A percentile compares a stretch with the other conserved stretches of the same genome.
Conservation (phyloP, 495 filamentous ascomycete genomes). For the Xylaria sp. region DNA sequence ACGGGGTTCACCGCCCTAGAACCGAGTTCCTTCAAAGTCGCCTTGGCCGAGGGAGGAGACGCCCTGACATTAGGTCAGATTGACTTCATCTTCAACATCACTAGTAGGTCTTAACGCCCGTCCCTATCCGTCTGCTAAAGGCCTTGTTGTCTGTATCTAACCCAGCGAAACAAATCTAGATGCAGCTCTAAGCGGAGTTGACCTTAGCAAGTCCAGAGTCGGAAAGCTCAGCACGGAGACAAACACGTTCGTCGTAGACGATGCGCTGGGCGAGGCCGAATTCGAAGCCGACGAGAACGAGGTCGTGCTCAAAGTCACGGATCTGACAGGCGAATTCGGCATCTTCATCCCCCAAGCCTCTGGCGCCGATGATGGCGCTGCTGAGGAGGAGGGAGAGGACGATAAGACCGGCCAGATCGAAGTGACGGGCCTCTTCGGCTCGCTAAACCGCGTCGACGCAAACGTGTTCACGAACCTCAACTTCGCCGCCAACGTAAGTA, state of each 20-base stretch:
- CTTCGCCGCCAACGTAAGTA: slow-evolving; percentile 9
- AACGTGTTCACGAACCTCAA: slow-evolving; percentile 14
- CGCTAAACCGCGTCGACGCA: slow-evolving; percentile 1
- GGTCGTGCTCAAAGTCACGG: slow-evolving; percentile 41
- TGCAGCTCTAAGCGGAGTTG: slow-evolving; percentile 27
- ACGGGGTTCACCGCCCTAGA: slow-evolving; percentile 45
- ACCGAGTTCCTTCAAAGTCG: slow-evolving; percentile 44
- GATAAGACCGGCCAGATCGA: slow-evolving; percentile 3
- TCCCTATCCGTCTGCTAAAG: neutral
- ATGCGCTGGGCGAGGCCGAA: slow-evolving; percentile 46
- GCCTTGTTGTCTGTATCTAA: neutral
- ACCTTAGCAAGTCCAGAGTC: slow-evolving; percentile 36
- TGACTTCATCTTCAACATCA: slow-evolving; percentile 47
- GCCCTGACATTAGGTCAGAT: slow-evolving; percentile 48
- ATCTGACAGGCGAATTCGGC: slow-evolving; percentile 47
- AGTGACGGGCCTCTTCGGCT: slow-evolving; percentile 11
- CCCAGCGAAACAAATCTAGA: slow-evolving; percentile 15
- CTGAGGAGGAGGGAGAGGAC: slow-evolving; percentile 46
- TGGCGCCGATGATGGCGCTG: neutral
- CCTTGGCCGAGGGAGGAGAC: slow-evolving; percentile 36
- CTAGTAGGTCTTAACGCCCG: slow-evolving; percentile 29
- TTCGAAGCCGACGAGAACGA: slow-evolving; percentile 56
- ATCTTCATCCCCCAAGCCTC: slow-evolving; percentile 44
- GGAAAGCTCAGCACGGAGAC: slow-evolving; percentile 44
- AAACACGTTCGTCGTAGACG: slow-evolving; percentile 45